Evolutionary conservation across 768 basidiomycete genomes (phyloP), one percentile per base, ranked within the genome.

Genomic region (Naganishia antarctica): DNA sequence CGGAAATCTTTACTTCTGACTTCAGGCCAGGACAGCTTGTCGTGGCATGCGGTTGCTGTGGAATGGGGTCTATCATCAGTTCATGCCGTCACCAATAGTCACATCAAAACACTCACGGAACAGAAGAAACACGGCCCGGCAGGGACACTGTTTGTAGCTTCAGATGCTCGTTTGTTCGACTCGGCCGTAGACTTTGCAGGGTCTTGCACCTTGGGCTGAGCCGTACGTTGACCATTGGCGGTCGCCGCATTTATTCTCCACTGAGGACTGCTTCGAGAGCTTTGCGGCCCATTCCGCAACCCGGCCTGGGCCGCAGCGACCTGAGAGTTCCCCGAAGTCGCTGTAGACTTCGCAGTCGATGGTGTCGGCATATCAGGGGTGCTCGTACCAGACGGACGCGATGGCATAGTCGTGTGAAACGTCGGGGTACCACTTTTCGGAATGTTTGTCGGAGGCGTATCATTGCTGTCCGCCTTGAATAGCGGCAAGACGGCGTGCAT

Each of bases 101-200:
- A 26, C 26, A 7, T 15, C 21, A 25, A 21, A 11, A 25, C 31
- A 51, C 53, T 40, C 18, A 57, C 53, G 8, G 53, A 37, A 21
- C 53, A 57, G 34, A 57, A 57, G 53, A 57, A 57, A 40, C 53
- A 57, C 11, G 34, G 11, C 1, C 11, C 13, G 3, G 11, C 53
- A 8, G 53, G 51, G 4, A 11, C 8, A 21, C 21, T 29, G n/a
- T n/a, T 41, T 1, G 37, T 11, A 2, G n/a, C 28, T 23, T 25
- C n/a, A 18, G 53, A 23, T n/a, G 4, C 31, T 37, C 32, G 34
- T 34, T 57, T 57, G 8, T 40, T 40, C 1, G 16, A 12, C 13
- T 11, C 23, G 34, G 23, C 31, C 28, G n/a, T n/a, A n/a, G n/a
- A n/a, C n/a, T n/a, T n/a, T n/a, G n/a, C n/a, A n/a, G n/a, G 13